Evolutionary conservation across 768 basidiomycete genomes (phyloP), one percentile per base, ranked within the genome.

Genomic region (Epithele typhae): DNA sequence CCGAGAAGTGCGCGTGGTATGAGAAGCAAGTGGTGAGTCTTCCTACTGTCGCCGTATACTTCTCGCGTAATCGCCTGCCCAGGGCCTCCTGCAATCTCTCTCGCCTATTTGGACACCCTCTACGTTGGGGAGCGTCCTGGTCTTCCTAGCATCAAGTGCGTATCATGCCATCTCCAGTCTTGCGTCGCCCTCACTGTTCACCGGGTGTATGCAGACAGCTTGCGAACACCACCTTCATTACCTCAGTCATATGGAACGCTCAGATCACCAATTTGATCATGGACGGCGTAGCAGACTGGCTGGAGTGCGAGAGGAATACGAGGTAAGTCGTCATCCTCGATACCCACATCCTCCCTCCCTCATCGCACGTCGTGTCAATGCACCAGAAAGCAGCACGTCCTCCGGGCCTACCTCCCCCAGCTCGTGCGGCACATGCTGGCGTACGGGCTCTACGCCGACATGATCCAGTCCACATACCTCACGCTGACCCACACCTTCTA

Each of bases 91-190:
- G 2, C 65, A 75, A 51, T 82, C 82, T 0, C 64, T 90, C 64
- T 90, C 42, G 77, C 86, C 3, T 85, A 83, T 60, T 64, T 92
- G 41, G 87, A 92, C 58, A 78, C 84, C 57, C 71, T 73, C 0
- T 89, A 82, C 53, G 71, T 87, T 9, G 56, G 61, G 0, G 65
- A 68, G 33, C 63, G 72, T 25, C 64, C 67, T 22, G 63, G 67
- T 11, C 45, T 69, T 12, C 55, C 57, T 7, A 65, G 62, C 12
- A 74, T 83, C 37, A 72, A 64, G 86, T 84, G 52, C 18, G 71
- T 60, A n/a, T n/a, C n/a, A 3, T 21, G 4, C 22, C 34, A 45
- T n/a, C 40, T 25, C 45, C 23, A 47, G 38, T 43, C 24, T 9
- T 48, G 17, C 21, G 9, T 34, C 5, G 17, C 4, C 15, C 22